Conservation (phyloP, 495 filamentous ascomycete species). For the Parmelia sp. region DNA sequence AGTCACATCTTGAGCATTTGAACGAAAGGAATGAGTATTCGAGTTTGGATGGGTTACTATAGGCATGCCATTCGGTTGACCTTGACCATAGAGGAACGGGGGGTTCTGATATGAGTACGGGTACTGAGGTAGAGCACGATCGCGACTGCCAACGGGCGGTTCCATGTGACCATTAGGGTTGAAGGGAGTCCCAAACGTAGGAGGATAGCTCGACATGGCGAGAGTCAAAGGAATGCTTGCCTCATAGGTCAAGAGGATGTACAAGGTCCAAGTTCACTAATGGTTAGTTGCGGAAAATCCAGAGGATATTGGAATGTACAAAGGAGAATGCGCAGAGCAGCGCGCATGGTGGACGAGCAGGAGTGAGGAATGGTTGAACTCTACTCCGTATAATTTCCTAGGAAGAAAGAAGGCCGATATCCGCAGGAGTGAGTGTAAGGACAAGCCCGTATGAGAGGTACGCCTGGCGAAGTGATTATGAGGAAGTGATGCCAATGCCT, state of each 20-base stretch:
- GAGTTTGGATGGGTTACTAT: conserved; percentile 4
- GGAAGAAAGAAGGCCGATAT: not conserved
- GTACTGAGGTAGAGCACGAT: conserved; percentile 7
- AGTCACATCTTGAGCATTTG: conserved; percentile 14
- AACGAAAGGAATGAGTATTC: conserved; percentile 18
- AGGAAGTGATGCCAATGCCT: too few relatives aligned
- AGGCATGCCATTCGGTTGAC: conserved; percentile 2
- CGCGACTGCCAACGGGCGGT: not conserved
- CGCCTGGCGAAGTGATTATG: not conserved
- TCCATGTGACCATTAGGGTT: conserved; percentile 24
- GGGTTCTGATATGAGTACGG: conserved; percentile 12
- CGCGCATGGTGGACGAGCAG: conserved; percentile 6
- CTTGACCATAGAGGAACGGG: conserved; percentile 11
- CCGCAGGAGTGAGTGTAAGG: not conserved
- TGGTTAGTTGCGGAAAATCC: not conserved
- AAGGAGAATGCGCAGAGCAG: conserved; percentile 9
- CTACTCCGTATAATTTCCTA: conserved; percentile 10
- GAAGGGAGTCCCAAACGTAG: conserved; percentile 42
- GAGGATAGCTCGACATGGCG: conserved; percentile 52
- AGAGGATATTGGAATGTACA: not conserved
- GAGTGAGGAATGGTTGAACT: not conserved
- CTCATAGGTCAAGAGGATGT: conserved; percentile 3
- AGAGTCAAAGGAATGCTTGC: not conserved
- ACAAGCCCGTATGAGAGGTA: not conserved
- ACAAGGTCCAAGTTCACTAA: not conserved